These are phyloP conservation scores for Fusarium heterosporum DNA, from an alignment of 2,329 filamentous ascomycete species.

Conservation along the genomic window DNA sequence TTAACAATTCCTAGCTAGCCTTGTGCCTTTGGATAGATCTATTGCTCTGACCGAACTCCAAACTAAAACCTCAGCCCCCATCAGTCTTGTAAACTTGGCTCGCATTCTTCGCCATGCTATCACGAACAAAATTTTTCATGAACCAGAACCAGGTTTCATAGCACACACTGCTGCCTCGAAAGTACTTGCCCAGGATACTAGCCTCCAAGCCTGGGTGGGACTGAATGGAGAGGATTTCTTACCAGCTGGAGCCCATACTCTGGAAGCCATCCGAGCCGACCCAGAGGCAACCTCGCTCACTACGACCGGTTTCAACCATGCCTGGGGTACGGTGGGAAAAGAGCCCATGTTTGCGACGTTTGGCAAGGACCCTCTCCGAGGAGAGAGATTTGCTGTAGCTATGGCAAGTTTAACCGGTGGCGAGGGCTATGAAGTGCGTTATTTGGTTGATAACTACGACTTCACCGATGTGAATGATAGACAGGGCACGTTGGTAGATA, in stretches of 20 bases:
- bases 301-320: constrained; percentile 63
- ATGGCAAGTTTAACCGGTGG: constrained; percentile 67
- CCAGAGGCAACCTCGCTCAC: constrained; percentile 62
- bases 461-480: constrained; percentile 60
- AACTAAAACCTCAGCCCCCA: constrained; percentile 52
- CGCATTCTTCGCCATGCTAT: constrained; percentile 67
- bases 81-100: constrained; percentile 62
- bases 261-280: constrained; percentile 58
- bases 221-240: constrained; percentile 67
- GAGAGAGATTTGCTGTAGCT: constrained; percentile 64
- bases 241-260: constrained; percentile 60
- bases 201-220: constrained; percentile 65
- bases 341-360: constrained; percentile 68
- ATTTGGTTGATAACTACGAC: constrained; percentile 67
- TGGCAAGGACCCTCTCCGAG: constrained; percentile 60
- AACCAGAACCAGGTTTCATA: constrained; percentile 62
- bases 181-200: constrained; percentile 60
- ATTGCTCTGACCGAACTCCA: constrained; percentile 61
- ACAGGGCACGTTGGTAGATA: constrained; percentile 65
- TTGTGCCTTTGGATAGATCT: constrained; percentile 60
- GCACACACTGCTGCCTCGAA: constrained; percentile 67
- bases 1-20: constrained; percentile 54
- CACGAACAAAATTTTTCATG: constrained; percentile 67
- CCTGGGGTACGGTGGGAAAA: constrained; percentile 61
- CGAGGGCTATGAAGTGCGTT: constrained; percentile 66